Evolutionary conservation across 352 stramenopile genomes (phyloP).

Genomic region (Globisporangium splendens): DNA sequence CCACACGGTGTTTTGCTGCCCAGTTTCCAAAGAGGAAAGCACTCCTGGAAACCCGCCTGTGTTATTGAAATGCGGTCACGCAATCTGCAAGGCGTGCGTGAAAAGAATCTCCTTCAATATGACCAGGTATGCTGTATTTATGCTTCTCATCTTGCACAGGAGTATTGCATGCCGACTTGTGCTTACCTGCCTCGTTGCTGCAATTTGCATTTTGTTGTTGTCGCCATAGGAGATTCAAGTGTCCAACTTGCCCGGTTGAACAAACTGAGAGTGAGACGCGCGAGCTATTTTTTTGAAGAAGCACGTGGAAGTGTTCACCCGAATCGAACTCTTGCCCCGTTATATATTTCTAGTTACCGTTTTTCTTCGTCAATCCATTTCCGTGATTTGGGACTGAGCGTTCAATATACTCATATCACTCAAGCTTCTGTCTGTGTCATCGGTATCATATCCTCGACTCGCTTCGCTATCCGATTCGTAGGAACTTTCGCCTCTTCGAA

Average conservation of each 20-base stretch:
- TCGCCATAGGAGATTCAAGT: conserved; percentile 74
- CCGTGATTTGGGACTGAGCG: conserved; percentile 3
- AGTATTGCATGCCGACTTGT: too few species aligned
- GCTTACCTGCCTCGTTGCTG: not conserved
- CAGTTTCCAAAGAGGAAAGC: conserved; percentile 85
- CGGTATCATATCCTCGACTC: conserved; percentile 4
- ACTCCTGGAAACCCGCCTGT: conserved; percentile 80
- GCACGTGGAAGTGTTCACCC: not conserved
- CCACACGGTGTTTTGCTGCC: conserved; percentile 86
- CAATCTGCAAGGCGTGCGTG: conserved; percentile 80
- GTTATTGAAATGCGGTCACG: conserved; percentile 85
- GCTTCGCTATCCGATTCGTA: conserved; percentile 1
- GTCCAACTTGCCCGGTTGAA: conserved; percentile 81
- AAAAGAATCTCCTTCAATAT: conserved; percentile 80
- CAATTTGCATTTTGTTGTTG: conserved; percentile 3
- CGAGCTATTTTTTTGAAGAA: conserved; percentile 63
- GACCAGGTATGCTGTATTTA: conserved; percentile 57
- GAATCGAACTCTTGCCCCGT: not conserved
- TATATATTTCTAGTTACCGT: conserved; percentile 1
- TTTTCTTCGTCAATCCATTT: conserved; percentile 5
- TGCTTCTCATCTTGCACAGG: too few species aligned
- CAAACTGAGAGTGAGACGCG: conserved; percentile 72
- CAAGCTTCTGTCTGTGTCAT: conserved; percentile 14
- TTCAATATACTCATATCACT: conserved; percentile 18
- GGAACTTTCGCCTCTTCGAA: not conserved